phyloP scores from a whole-genome alignment of 495 filamentous ascomycete species.

The Stereocaulon alpinum region DNA sequence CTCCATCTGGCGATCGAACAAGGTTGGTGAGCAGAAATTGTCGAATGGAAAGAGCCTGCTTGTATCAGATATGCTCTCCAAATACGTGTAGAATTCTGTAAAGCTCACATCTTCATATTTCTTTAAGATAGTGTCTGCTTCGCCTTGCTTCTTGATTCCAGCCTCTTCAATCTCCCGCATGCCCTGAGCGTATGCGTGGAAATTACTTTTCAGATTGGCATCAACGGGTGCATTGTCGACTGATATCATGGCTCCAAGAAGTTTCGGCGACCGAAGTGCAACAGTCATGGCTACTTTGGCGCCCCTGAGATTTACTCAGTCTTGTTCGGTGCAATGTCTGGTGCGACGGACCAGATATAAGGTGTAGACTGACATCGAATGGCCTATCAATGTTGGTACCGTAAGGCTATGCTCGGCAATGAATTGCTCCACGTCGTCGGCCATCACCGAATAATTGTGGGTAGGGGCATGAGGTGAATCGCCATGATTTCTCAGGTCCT shows the following conservation, averaged over 20 bases:
- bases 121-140: constrained; percentile 70
- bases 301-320: constrained; percentile 46
- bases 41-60: constrained; percentile 59
- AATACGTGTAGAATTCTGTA: background rate
- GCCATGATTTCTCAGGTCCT: constrained; percentile 95
- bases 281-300: constrained; percentile 92
- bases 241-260: constrained; percentile 59
- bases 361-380: constrained; percentile 66
- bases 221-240: constrained; percentile 93
- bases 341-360: background rate
- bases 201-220: constrained; percentile 59
- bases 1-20: constrained; percentile 37
- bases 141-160: constrained; percentile 53
- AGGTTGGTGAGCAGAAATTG: constrained; percentile 94
- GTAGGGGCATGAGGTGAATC: constrained; percentile 65
- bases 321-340: background rate
- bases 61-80: background rate
- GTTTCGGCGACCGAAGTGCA: constrained; percentile 55
- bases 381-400: constrained; percentile 70
- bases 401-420: constrained; percentile 61
- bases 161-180: constrained; percentile 73
- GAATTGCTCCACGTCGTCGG: constrained; percentile 76
- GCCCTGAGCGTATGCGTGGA: constrained; percentile 70
- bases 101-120: constrained; percentile 55
- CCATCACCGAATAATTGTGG: constrained; percentile 81